phyloP scores from a whole-genome alignment of 164 flowering plant species.

The Liquidambar formosana region DNA sequence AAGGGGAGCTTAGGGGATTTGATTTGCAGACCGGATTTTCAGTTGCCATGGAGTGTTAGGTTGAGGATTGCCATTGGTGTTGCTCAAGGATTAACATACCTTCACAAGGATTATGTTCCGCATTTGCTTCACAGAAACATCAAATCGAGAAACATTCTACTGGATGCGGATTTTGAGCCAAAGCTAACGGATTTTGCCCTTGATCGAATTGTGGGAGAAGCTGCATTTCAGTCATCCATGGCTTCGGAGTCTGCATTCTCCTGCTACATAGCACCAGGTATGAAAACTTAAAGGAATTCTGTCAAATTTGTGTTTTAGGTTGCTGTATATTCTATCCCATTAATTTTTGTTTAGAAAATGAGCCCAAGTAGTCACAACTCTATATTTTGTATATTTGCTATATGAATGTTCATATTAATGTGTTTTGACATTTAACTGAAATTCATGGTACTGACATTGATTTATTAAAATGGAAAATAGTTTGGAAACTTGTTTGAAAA shows the following conservation, averaged over 20 bases:
- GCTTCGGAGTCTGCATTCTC: slow-evolving; percentile 45
- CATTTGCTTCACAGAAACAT: slow-evolving; percentile 74
- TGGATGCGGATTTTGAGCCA: slow-evolving; percentile 67
- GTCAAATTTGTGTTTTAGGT: neutral
- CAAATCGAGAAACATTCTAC: slow-evolving; percentile 70
- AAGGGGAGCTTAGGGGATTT: slow-evolving; percentile 72
- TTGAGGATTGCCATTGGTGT: slow-evolving; percentile 70
- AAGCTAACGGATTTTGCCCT: slow-evolving; percentile 78
- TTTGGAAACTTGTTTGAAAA: too few species aligned
- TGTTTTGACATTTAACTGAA: too few species aligned
- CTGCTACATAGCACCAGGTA: slow-evolving; percentile 82
- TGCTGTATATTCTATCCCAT: too few species aligned
- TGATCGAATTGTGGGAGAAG: slow-evolving; percentile 68
- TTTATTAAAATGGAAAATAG: too few species aligned
- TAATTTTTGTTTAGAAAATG: too few species aligned
- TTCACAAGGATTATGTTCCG: slow-evolving; percentile 73
- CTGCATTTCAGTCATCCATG: slow-evolving; percentile 45
- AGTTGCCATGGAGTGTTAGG: slow-evolving; percentile 59
- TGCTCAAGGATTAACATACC: slow-evolving; percentile 80
- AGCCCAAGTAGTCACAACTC: too few species aligned
- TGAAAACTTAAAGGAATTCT: neutral
- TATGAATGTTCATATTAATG: too few species aligned
- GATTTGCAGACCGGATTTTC: slow-evolving; percentile 35
- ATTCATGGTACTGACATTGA: too few species aligned
- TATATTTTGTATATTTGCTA: too few species aligned